These are phyloP conservation scores for Lyophyllum shimeji DNA, from an alignment of 768 basidiomycete genomes.

Conservation along the genomic window DNA sequence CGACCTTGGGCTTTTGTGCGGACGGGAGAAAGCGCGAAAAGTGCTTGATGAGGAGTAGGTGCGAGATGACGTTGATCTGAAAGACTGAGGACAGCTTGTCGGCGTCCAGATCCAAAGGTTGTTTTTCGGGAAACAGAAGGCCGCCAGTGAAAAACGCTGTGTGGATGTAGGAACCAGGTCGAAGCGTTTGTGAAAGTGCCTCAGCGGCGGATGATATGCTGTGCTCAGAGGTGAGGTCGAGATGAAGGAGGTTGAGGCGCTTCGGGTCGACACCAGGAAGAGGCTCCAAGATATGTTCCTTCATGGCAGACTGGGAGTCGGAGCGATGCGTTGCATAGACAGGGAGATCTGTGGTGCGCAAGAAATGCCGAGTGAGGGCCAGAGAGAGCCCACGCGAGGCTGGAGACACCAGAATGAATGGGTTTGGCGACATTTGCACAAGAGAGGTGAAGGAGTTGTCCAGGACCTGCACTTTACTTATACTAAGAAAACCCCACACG, in stretches of 20 bases:
- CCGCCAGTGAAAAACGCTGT: constrained; percentile 58
- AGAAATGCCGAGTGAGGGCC: constrained; percentile 53
- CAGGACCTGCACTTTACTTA: background rate
- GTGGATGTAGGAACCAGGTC: constrained; percentile 42
- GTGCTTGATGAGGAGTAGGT: constrained; percentile 61
- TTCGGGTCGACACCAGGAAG: constrained; percentile 40
- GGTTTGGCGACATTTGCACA: constrained; percentile 23
- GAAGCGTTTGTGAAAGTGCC: constrained; percentile 34
- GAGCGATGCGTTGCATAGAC: constrained; percentile 57
- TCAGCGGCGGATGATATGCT: constrained; percentile 50
- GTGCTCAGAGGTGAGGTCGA: constrained; percentile 52
- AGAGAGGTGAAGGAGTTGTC: background rate
- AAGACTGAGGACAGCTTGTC: constrained; percentile 43
- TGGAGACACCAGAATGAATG: constrained; percentile 54
- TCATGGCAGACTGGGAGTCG: constrained; percentile 32
- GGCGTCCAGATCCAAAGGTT: constrained; percentile 46
- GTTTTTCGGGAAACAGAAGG: constrained; percentile 54
- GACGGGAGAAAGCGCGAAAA: constrained; percentile 58
- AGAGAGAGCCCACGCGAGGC: constrained; percentile 57
- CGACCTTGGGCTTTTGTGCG: constrained; percentile 19
- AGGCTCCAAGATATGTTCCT: constrained; percentile 40
- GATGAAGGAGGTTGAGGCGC: constrained; percentile 44
- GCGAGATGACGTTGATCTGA: constrained; percentile 58
- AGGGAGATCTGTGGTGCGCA: constrained; percentile 48
- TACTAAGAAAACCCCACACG: background rate